Conservation (phyloP, 164 flowering plant species). For the Aristolochia fimbriata region DNA sequence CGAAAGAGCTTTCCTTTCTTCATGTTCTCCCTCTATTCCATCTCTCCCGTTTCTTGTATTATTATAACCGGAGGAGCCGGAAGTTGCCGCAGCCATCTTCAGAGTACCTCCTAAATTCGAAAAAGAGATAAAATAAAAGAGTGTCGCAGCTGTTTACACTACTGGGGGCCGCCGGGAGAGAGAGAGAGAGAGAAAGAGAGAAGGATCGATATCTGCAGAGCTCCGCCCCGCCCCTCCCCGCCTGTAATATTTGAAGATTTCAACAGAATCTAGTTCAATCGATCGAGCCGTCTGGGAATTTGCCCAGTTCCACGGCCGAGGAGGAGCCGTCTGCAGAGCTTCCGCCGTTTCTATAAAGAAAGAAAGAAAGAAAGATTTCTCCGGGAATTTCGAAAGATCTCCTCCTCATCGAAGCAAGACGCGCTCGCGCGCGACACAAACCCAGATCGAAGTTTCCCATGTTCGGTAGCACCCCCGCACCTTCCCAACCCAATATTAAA, state of each 20-base stretch:
- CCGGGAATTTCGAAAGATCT: conserved; percentile 1
- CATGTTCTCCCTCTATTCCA: conserved; percentile 14
- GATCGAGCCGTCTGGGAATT: not conserved
- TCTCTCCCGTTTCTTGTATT: conserved; percentile 7
- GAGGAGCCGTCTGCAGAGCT: no score
- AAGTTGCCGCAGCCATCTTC: conserved; percentile 1
- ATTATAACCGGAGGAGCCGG: conserved; percentile 2
- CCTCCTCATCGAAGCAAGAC: not conserved
- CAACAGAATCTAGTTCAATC: conserved; percentile 1
- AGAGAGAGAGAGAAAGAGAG: not conserved
- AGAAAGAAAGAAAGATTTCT: conserved; percentile 1
- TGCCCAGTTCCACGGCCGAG: not conserved
- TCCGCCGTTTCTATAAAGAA: not conserved
- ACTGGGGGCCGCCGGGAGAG: no score
- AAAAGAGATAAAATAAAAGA: not conserved
- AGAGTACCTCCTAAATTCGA: not conserved
- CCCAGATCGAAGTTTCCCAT: conserved; percentile 16
- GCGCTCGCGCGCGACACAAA: no score
- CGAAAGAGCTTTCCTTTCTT: conserved; percentile 27
- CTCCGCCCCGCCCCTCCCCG: no score
- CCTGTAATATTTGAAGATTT: not conserved
- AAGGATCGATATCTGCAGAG: no score
- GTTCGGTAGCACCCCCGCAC: conserved; percentile 15
- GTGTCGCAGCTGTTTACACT: no score
- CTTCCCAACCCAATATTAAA: conserved; percentile 19